These are phyloP conservation scores for Xerocomus brunneocitrinus DNA, from an alignment of 768 basidiomycete species.

Conservation along the genomic window DNA sequence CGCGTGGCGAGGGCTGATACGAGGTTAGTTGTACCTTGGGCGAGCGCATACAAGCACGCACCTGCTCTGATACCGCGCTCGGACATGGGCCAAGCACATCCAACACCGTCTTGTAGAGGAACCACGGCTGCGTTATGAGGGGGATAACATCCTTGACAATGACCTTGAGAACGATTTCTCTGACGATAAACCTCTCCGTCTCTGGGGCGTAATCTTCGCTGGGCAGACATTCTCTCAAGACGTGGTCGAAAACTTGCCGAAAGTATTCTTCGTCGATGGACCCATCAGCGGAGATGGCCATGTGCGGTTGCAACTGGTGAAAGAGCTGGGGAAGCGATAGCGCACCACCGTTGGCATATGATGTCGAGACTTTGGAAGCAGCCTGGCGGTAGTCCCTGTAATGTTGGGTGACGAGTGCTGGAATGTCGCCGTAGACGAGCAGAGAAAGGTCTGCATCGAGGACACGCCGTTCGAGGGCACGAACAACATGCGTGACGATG, in stretches of 20 bases:
- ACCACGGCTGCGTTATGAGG: slow-evolving; percentile 84
- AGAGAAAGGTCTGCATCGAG: slow-evolving; percentile 51
- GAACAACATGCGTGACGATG: slow-evolving; percentile 55
- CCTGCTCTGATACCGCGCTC: slow-evolving; percentile 21
- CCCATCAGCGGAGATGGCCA: slow-evolving; percentile 69
- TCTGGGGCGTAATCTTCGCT: slow-evolving; percentile 69
- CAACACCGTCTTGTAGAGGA: slow-evolving; percentile 68
- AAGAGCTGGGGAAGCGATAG: slow-evolving; percentile 64
- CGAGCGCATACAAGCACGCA: background rate
- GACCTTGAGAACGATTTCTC: slow-evolving; percentile 79
- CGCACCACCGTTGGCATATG: slow-evolving; percentile 67
- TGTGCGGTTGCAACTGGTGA: slow-evolving; percentile 79
- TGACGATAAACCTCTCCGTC: slow-evolving; percentile 73
- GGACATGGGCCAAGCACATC: slow-evolving; percentile 54
- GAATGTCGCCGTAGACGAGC: slow-evolving; percentile 59
- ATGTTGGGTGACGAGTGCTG: slow-evolving; percentile 68
- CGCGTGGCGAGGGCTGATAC: slow-evolving; percentile 20
- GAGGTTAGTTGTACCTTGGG: background rate
- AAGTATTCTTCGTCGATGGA: slow-evolving; percentile 69
- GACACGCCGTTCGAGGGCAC: slow-evolving; percentile 55
- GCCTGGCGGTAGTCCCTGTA: slow-evolving; percentile 76
- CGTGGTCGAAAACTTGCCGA: slow-evolving; percentile 70
- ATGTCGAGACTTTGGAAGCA: slow-evolving; percentile 53
- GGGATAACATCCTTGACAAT: slow-evolving; percentile 65
- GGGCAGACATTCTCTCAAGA: slow-evolving; percentile 71